Percentiles rank a stretch among this genome's conserved stretches.
Conservation (phyloP, 2,329 filamentous ascomycete genomes). For the Pestalotiopsis fici region DNA sequence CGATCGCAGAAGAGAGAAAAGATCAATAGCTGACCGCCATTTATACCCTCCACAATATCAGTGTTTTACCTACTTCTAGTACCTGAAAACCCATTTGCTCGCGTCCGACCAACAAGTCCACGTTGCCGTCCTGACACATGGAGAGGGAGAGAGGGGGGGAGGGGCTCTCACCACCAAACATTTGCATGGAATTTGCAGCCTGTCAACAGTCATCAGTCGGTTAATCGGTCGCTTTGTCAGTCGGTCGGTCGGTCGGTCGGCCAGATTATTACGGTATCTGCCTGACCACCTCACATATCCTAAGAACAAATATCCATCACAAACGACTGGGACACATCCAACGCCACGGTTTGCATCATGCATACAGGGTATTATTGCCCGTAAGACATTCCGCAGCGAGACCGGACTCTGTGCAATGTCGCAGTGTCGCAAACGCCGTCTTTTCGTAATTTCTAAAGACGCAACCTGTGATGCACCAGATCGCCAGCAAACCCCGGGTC, state of each 20-base stretch:
- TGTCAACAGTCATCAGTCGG: background rate
- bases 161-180: background rate
- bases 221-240: no score
- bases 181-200: background rate
- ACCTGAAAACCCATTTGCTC: background rate
- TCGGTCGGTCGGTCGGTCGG: background rate
- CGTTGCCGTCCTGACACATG: background rate
- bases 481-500: background rate
- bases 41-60: background rate
- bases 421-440: constrained; percentile 12
- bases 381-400: background rate
- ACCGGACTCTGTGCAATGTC: constrained; percentile 11
- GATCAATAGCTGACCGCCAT: background rate
- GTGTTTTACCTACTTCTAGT: background rate
- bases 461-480: background rate
- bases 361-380: background rate
- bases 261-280: no score
- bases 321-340: background rate
- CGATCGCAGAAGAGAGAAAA: background rate
- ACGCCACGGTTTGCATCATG: background rate
- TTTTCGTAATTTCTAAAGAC: background rate
- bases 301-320: background rate
- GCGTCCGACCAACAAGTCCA: background rate
- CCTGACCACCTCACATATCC: background rate
- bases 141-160: no score